Percentiles rank a stretch among this genome's conserved stretches.
Conservation (phyloP, 768 basidiomycete species). For the Xerocomus brunneocitrinus region DNA sequence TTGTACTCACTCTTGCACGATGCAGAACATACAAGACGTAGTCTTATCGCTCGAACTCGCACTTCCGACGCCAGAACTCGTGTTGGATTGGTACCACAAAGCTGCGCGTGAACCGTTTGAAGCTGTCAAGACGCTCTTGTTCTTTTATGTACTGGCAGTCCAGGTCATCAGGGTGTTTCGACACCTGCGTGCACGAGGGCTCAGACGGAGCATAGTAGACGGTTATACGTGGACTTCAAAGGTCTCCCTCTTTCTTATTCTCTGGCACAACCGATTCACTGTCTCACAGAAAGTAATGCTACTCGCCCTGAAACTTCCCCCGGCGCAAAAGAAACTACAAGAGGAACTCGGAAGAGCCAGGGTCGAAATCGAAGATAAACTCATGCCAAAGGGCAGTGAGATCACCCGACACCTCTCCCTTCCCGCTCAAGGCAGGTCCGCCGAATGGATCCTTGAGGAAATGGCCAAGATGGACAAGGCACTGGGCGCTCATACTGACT, state of each 20-base stretch:
- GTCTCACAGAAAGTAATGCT: slow-evolving; percentile 46
- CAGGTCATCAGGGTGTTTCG: slow-evolving; percentile 27
- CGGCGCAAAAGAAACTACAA: slow-evolving; percentile 54
- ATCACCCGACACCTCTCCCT: slow-evolving; percentile 64
- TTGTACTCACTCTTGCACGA: background rate
- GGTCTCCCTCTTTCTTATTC: slow-evolving; percentile 3
- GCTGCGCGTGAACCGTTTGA: slow-evolving; percentile 22
- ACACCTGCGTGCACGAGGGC: slow-evolving; percentile 37
- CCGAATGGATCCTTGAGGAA: slow-evolving; percentile 72
- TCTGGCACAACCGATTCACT: background rate
- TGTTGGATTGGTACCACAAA: slow-evolving; percentile 15
- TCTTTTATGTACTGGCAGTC: slow-evolving; percentile 30
- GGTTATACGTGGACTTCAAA: slow-evolving; percentile 27
- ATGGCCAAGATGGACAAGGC: slow-evolving; percentile 78
- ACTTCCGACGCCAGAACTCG: background rate
- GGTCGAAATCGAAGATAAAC: slow-evolving; percentile 58
- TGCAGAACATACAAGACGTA: slow-evolving; percentile 6
- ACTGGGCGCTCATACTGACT: slow-evolving; percentile 43
- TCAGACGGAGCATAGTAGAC: slow-evolving; percentile 24
- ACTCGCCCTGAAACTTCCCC: slow-evolving; percentile 58
- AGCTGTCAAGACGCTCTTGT: slow-evolving; percentile 30
- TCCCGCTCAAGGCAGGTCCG: slow-evolving; percentile 57
- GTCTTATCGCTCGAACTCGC: slow-evolving; percentile 9
- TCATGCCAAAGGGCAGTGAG: slow-evolving; percentile 59
- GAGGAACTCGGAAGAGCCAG: slow-evolving; percentile 61